phyloP scores from a whole-genome alignment of 306 rosid species.

The Cicer cuneatum region DNA sequence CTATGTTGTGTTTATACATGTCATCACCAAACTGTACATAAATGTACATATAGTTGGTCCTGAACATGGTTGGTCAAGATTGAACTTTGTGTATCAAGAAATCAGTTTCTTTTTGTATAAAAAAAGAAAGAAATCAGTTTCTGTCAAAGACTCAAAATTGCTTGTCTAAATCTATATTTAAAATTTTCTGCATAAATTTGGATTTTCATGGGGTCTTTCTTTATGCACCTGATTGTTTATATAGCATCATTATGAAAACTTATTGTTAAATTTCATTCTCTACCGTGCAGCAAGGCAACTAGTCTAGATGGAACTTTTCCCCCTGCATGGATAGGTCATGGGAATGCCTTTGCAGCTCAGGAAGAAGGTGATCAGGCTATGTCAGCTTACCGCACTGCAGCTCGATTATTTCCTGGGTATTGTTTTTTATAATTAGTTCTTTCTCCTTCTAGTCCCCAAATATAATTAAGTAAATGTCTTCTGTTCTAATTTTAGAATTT shows the following conservation, averaged over 20 bases:
- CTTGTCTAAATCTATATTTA: background rate
- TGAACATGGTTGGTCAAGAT: slow-evolving; percentile 17
- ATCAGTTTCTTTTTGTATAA: background rate
- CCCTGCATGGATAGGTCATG: slow-evolving; percentile 97
- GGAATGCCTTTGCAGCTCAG: slow-evolving; percentile 91
- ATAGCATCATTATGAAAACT: slow-evolving; percentile 20
- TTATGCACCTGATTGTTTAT: slow-evolving; percentile 15
- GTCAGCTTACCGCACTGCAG: slow-evolving; percentile 97
- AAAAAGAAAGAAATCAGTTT: background rate
- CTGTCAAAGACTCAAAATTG: slow-evolving; percentile 7
- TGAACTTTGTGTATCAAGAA: slow-evolving; percentile 8
- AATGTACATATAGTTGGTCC: slow-evolving; percentile 26
- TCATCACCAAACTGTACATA: slow-evolving; percentile 10
- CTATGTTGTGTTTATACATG: slow-evolving; percentile 17
- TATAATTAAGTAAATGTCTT: slow-evolving; percentile 24
- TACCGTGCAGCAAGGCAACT: slow-evolving; percentile 80
- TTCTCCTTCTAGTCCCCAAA: background rate
- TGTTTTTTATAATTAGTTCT: slow-evolving; percentile 1
- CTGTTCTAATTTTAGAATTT: background rate
- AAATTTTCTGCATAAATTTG: slow-evolving; percentile 22
- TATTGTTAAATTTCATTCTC: slow-evolving; percentile 40
- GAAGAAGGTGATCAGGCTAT: slow-evolving; percentile 99
- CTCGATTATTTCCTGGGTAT: slow-evolving; percentile 98
- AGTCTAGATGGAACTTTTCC: slow-evolving; percentile 89
- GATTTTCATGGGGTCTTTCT: slow-evolving; percentile 20